These are phyloP conservation scores for Sequoia sempervirens DNA, from an alignment of 75 land plant genomes.

Conservation along the genomic window DNA sequence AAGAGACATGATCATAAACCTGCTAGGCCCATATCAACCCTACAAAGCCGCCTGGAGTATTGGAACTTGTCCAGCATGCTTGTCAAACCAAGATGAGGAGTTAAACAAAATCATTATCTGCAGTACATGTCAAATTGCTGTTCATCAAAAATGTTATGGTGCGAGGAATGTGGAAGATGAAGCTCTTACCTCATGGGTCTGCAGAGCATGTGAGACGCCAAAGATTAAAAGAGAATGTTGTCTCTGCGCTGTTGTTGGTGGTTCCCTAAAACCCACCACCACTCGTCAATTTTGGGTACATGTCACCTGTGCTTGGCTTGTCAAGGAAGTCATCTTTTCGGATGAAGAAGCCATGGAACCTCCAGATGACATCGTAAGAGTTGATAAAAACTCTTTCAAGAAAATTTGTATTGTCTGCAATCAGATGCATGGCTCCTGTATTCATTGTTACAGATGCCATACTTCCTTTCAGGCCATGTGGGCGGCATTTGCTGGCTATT, in stretches of 20 bases:
- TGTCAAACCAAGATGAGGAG: slow-evolving; percentile 83
- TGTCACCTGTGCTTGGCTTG: slow-evolving; percentile 92
- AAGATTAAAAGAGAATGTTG: slow-evolving; percentile 73
- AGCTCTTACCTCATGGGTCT: slow-evolving; percentile 73
- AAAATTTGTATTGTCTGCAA: slow-evolving; percentile 75
- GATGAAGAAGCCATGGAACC: slow-evolving; percentile 82
- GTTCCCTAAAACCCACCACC: slow-evolving; percentile 87
- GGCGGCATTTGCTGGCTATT: slow-evolving; percentile 81
- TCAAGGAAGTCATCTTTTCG: slow-evolving; percentile 68
- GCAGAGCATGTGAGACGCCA: slow-evolving; percentile 86
- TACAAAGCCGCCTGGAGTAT: slow-evolving; percentile 81
- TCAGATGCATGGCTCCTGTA: slow-evolving; percentile 89
- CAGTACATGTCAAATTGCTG: slow-evolving; percentile 93
- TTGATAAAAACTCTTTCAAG: slow-evolving; percentile 52
- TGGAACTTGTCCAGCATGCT: slow-evolving; percentile 86
- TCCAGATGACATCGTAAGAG: slow-evolving; percentile 74
- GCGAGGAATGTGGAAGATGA: slow-evolving; percentile 45
- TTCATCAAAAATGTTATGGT: slow-evolving; percentile 98
- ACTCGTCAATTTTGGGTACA: slow-evolving; percentile 81
- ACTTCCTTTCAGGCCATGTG: slow-evolving; percentile 86
- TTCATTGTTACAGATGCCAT: slow-evolving; percentile 66
- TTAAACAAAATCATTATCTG: slow-evolving; percentile 89
- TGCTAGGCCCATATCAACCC: slow-evolving; percentile 32
- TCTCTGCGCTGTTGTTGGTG: slow-evolving; percentile 91
- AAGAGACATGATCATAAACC: slow-evolving; percentile 34